Conservation (phyloP, 495 filamentous ascomycete genomes). For the Cenococcum geophilum region DNA sequence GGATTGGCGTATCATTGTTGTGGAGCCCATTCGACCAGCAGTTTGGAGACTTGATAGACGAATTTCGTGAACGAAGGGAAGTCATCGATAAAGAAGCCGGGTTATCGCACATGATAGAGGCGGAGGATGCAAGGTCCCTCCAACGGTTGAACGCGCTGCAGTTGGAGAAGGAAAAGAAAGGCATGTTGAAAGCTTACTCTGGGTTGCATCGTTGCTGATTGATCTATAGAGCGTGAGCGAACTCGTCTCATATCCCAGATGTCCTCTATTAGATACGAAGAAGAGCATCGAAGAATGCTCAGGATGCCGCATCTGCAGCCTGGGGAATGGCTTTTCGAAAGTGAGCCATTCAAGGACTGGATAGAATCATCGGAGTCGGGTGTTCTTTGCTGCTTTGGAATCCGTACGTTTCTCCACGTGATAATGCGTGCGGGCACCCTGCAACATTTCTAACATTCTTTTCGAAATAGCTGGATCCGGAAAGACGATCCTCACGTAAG, state of each 20-base stretch:
- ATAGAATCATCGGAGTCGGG: constrained; percentile 4
- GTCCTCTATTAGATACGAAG: constrained; percentile 15
- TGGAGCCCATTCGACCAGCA: constrained; percentile 32
- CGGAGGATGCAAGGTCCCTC: constrained; percentile 2
- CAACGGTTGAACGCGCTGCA: constrained; percentile 12
- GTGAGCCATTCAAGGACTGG: constrained; percentile 6
- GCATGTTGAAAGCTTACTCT: background rate
- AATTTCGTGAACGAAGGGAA: constrained; percentile 31
- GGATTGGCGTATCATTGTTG: constrained; percentile 9
- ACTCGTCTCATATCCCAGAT: constrained; percentile 9
- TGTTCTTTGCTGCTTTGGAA: constrained; percentile 19
- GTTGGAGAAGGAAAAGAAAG: constrained; percentile 9
- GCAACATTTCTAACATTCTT: no score
- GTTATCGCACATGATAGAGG: constrained; percentile 34
- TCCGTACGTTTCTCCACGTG: background rate
- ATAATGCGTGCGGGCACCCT: no score
- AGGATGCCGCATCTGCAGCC: constrained; percentile 13
- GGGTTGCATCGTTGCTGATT: no score
- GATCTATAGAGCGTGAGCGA: background rate
- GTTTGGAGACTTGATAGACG: constrained; percentile 30
- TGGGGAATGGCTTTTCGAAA: constrained; percentile 1
- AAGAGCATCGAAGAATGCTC: constrained; percentile 9
- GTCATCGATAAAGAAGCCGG: constrained; percentile 35
- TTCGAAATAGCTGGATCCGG: constrained; percentile 19
- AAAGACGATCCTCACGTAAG: constrained; percentile 23